phyloP scores from a whole-genome alignment of 2,329 filamentous ascomycete genomes.

The Aspergillus bombycis region DNA sequence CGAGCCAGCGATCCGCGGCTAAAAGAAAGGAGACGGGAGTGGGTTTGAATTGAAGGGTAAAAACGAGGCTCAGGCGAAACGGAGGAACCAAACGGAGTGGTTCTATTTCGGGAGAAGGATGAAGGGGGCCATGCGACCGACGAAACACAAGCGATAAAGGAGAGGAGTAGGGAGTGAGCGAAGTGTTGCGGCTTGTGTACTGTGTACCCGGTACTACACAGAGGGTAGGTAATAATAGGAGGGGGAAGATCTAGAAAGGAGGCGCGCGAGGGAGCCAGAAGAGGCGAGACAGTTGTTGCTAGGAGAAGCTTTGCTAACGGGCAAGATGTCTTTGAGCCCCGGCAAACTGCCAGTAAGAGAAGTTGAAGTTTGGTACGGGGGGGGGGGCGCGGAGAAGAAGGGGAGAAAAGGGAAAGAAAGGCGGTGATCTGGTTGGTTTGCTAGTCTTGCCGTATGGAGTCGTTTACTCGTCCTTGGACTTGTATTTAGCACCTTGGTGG shows the following conservation, averaged over 20 bases:
- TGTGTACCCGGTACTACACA: background rate
- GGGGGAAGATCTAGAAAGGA: background rate
- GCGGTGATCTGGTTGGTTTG: slow-evolving; percentile 3
- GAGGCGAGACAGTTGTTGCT: background rate
- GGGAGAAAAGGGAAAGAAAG: slow-evolving; percentile 4
- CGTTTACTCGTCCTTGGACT: background rate
- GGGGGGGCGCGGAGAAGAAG: slow-evolving; percentile 5
- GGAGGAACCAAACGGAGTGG: slow-evolving; percentile 5
- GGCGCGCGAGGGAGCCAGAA: background rate
- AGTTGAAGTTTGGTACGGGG: slow-evolving; percentile 2
- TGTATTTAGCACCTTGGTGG: background rate
- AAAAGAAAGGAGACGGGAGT: slow-evolving; percentile 7
- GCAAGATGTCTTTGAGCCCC: background rate
- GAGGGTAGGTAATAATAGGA: background rate
- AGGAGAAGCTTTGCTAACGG: background rate
- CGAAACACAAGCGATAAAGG: slow-evolving; percentile 5
- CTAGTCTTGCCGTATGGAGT: slow-evolving; percentile 1
- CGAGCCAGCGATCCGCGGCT: slow-evolving; percentile 12
- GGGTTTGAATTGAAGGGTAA: background rate
- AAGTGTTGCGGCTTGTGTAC: background rate
- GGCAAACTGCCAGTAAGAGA: background rate
- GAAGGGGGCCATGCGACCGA: slow-evolving; percentile 21
- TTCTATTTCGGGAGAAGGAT: slow-evolving; percentile 9
- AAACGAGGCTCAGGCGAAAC: slow-evolving; percentile 1
- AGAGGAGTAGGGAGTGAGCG: slow-evolving; percentile 13